Evolutionary conservation across 129 eudicot species (phyloP), one percentile per base, ranked within the genome.

Genomic region (Lonicera japonica): DNA sequence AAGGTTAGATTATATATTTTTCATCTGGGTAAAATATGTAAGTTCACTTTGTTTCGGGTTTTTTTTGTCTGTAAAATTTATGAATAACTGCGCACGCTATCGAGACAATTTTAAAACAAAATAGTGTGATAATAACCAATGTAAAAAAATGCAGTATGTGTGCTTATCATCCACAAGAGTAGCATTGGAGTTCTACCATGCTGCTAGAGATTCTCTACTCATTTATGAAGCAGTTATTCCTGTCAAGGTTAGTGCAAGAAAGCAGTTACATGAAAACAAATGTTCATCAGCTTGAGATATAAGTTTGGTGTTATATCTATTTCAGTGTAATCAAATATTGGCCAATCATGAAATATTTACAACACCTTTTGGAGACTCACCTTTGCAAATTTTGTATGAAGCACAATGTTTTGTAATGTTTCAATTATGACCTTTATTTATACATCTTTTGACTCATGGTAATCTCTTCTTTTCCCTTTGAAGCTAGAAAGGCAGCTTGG

Each of bases 401-500:
- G 13, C 50, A 18, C n/a, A 38, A 11, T 43, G 19, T 64, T 13
- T 8, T 7, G 8, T 51, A 64, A 15, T 29, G 48, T 64, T 63
- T 8, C 39, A 21, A 36, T 61, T 8, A 10, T 38, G 43, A 38
- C 16, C 1, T 43, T 4, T 43, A 43, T 8, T 29, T 29, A 43
- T 43, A 10, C 50, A 43, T 43, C n/a, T n/a, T 14, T 1, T 8
- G 50, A 43, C 50, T 43, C 50, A 43, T 43, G 16, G 22, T 71
- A 55, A 63, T 77, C 57, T 68, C 52, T 38, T 47, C 56, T 57
- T 77, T 80, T 76, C 24, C 55, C 59, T 74, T 17, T 88, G 90
- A 77, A 92, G 98, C 83, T 87, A 74, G 95, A 88, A 70, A 80
- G 90, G 73, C 96, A 92, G 85, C 98, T 88, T 75, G 98, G 87